Base-by-base conservation (phyloP, 257 asterid genomes). In the Sherardia arvensis region DNA sequence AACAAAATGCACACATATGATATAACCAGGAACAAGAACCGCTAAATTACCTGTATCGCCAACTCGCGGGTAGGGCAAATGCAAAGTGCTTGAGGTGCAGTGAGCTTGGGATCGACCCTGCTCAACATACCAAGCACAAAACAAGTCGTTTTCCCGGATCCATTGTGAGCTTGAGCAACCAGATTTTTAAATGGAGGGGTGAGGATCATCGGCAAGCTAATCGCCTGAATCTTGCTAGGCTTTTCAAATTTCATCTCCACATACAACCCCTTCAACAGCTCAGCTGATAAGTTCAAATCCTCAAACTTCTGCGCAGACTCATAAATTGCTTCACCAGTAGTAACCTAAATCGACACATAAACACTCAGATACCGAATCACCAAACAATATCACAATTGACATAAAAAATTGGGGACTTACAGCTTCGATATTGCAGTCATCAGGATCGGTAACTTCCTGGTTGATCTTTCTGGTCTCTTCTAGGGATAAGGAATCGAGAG, bases 121-220 rank as follows among this genome's bases (percentile, higher is more conserved):
- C 97, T 87, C 88, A 92, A 65, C 99, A 92, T 92, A 11, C 99
- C 99, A 53, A 92, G 96, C 62, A 87, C 95, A 60, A 92, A 92
- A 73, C 99, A 92, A 20, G 99, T 92, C 14, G 99, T 92, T 86
- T 92, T 92, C 59, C 99, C 96, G 14, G 96, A 89, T 9, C 99
- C 99, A 77, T 90, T 92, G 67, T 85, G 97, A 70, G 97, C 99
- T 79, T 90, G 99, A 73, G 97, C 99, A 28, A 92, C 86, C 71
- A 92, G 72, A 80, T 87, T 82, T 84, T 80, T 84, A 79, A 78
- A 36, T 0, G 99, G 99, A 20, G 96, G 95, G 61, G 90, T 84
- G 72, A 92, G 62, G 53, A 92, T 92, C 99, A 92, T 89, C 23
- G 99, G 99, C 82, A 92, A 81, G 78, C 95, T 89, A 8, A 82